Evolutionary conservation across 2,329 filamentous ascomycete genomes (phyloP), one percentile per base, ranked within the genome.

Genomic region (Metarhizium sp.): DNA sequence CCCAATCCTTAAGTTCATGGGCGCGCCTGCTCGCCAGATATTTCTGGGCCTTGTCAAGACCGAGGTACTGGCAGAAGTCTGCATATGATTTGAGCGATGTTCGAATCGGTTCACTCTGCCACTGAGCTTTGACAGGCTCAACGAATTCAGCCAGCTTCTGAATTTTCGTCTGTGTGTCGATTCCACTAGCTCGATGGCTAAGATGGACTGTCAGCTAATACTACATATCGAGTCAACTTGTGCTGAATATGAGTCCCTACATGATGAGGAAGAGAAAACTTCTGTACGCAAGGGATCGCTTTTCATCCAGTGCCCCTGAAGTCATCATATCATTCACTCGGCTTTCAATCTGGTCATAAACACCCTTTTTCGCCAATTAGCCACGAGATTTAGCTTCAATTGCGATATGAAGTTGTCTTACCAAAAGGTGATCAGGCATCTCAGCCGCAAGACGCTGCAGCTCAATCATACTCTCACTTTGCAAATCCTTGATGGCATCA

Each of bases 221-320:
- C 55, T 16, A 16, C 55, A 59, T 10, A 45, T 6, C 11, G 13
- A 6, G 42, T 14, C 7, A 20, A 45, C n/a, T 45, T 45, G 29
- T 45, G 6, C 38, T 2, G 7, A 6, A 20, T 45, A 30, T n/a
- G 29, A 25, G 7, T 42, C 68, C 77, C 66, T 73, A 87, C 82
- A 94, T 86, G 59, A 99, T 94, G 57, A 95, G 94, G 68, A 99
- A 95, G 1, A 97, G 77, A 59, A 97, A 92, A 10, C 91, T 92
- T 62, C 85, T 88, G 64, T 95, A 92, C 2, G 92, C 90, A 65
- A 94, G 86, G 56, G 89, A 84, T 36, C 92, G 82, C 65, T 92
- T 90, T 63, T 92, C 87, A 64, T 96, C 92, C 34, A 88, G 73
- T 54, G 81, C 79, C 34, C 87, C 83, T 50, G 88, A 82, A 59